Evolutionary conservation across 345 rosid genomes (phyloP), one percentile per base, ranked within the genome.

Genomic region (Adansonia digitata): DNA sequence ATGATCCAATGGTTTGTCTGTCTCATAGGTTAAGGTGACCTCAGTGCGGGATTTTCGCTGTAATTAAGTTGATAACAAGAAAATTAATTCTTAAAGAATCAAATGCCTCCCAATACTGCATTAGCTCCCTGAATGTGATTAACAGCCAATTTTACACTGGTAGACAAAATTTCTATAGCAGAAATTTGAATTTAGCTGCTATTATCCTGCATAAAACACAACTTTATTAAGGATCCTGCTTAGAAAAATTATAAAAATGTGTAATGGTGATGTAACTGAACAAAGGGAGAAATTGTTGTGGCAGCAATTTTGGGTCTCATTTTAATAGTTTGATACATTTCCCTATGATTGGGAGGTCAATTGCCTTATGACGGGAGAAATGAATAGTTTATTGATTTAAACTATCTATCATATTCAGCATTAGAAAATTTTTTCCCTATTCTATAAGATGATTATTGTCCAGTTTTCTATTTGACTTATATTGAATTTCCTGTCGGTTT

Each of bases 401-500:
- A 35, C 14, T 65, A 61, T 65, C 24, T 27, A 40, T 46, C 52
- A 11, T 62, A 34, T 20, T n/a, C 77, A 15, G 63, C 75, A 57
- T 57, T 42, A 7, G 48, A 22, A 4, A 14, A 17, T 29, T 29
- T 39, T 12, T 56, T 17, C 40, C 57, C 14, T 22, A 11, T 46
- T 56, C 12, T 27, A 6, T 4, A 20, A 72, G 3, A 31, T 75
- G 59, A 48, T 72, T 68, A 57, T 61, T 67, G 0, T 18, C 69
- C 52, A 55, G 13, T 51, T 74, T 61, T 57, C 45, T 24, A 11
- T 52, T 61, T 1, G 4, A 42, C 37, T 52, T 29, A 18, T 57
- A 67, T 60, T 49, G 35, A 53, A 39, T 43, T 55, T 49, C 14
- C 74, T 43, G 68, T 76, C 80, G 42, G 63, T 80, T 77, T 48